These are phyloP conservation scores for Nicotiana tabacum DNA, from an alignment of 257 asterid species.

Conservation along the genomic window DNA sequence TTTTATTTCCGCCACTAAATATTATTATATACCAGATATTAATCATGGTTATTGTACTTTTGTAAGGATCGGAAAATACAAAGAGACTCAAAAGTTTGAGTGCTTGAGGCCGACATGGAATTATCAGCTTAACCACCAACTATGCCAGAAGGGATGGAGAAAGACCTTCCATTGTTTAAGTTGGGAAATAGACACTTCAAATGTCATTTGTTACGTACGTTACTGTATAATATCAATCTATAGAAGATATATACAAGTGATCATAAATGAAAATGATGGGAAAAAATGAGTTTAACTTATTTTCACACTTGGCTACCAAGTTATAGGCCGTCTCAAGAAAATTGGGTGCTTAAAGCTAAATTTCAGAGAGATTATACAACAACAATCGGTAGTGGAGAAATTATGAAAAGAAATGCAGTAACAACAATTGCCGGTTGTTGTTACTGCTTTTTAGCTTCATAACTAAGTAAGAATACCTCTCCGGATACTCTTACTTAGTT, in stretches of 20 bases:
- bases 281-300: no score
- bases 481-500: no score
- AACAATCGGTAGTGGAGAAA: no score
- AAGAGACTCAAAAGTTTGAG: background rate
- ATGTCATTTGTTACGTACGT: background rate
- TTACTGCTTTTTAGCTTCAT: no score
- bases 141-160: constrained; percentile 18
- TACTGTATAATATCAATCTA: background rate
- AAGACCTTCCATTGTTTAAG: background rate
- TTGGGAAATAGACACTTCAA: background rate
- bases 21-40: background rate
- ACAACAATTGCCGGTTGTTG: no score
- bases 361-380: no score
- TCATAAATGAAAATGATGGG: background rate
- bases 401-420: no score
- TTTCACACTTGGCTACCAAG: no score
- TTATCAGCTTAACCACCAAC: constrained; percentile 17
- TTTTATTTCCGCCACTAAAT: background rate
- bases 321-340: no score
- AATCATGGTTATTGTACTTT: background rate
- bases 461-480: no score
- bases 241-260: background rate
- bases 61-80: constrained; percentile 6
- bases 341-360: no score
- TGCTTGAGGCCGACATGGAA: background rate